phyloP scores from a whole-genome alignment of 2,329 filamentous ascomycete species.

The Curvularia spicifera region DNA sequence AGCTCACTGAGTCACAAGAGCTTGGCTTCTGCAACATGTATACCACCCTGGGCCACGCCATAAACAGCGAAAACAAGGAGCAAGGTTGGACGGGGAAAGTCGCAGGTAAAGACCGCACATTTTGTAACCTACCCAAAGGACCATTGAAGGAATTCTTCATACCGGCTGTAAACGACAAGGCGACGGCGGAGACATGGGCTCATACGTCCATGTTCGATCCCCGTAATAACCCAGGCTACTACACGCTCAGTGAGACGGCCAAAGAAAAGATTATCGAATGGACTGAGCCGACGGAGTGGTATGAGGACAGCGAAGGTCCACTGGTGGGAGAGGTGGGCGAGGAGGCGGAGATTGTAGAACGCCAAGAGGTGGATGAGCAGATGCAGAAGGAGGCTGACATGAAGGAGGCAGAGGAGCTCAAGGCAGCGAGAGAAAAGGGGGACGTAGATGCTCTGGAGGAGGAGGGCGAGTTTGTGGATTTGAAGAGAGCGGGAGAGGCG shows the following conservation, averaged over 20 bases:
- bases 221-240: conserved; percentile 74
- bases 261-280: conserved; percentile 70
- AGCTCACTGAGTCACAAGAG: conserved; percentile 67
- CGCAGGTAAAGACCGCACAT: conserved; percentile 77
- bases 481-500: conserved; percentile 20
- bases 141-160: conserved; percentile 43
- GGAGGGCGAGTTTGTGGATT: conserved; percentile 26
- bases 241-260: conserved; percentile 69
- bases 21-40: conserved; percentile 88
- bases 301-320: conserved; percentile 56
- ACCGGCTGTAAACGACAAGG: conserved; percentile 74
- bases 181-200: conserved; percentile 77
- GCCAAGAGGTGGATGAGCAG: conserved; percentile 30
- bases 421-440: conserved; percentile 1
- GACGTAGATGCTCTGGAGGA: conserved; percentile 12
- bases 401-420: conserved; percentile 12
- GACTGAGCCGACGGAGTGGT: conserved; percentile 69
- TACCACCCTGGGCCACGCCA: conserved; percentile 77
- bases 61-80: conserved; percentile 54
- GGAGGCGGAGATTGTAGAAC: conserved; percentile 43
- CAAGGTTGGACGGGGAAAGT: conserved; percentile 60
- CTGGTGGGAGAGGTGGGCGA: conserved; percentile 37
- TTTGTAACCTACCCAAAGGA: conserved; percentile 70
- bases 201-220: conserved; percentile 83
- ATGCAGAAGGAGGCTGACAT: conserved; percentile 29